These are phyloP conservation scores for Priceomyces carsonii DNA, from an alignment of 805 yeast species.

Conservation along the genomic window DNA sequence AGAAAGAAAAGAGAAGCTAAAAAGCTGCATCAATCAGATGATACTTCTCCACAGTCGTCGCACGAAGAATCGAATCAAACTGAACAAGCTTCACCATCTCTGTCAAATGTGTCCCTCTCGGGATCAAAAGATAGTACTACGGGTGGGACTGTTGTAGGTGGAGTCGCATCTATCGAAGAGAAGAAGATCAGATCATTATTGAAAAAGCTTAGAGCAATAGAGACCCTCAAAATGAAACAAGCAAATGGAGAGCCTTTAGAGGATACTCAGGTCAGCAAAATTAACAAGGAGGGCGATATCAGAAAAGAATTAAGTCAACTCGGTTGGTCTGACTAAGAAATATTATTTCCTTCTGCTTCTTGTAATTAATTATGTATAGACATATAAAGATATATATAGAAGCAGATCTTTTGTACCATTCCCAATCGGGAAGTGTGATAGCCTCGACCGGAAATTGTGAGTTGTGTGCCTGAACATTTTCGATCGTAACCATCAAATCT, in stretches of 20 bases:
- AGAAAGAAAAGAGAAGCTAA: conserved; percentile 73
- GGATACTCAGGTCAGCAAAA: conserved; percentile 89
- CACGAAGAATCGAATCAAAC: conserved; percentile 7
- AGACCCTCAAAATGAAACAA: conserved; percentile 81
- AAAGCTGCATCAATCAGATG: conserved; percentile 24
- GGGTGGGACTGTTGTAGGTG: conserved; percentile 54
- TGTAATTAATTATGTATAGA: too few relatives aligned
- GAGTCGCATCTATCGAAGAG: conserved; percentile 75
- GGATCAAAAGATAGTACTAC: conserved; percentile 31
- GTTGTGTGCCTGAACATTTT: too few relatives aligned
- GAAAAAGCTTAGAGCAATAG: conserved; percentile 95
- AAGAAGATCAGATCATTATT: conserved; percentile 87
- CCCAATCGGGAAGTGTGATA: too few relatives aligned
- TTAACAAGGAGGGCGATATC: conserved; percentile 80
- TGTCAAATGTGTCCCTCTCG: conserved; percentile 12
- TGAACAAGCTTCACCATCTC: conserved; percentile 12
- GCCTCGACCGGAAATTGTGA: too few relatives aligned
- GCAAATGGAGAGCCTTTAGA: conserved; percentile 82
- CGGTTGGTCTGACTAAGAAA: conserved; percentile 55
- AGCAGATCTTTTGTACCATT: too few relatives aligned
- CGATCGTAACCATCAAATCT: too few relatives aligned
- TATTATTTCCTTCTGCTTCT: neutral
- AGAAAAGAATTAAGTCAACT: conserved; percentile 69
- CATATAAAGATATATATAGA: too few relatives aligned
- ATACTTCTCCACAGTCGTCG: conserved; percentile 11